Evolutionary conservation across 139 green algal genomes (phyloP).

Genomic region (Coelastrella sp.): DNA sequence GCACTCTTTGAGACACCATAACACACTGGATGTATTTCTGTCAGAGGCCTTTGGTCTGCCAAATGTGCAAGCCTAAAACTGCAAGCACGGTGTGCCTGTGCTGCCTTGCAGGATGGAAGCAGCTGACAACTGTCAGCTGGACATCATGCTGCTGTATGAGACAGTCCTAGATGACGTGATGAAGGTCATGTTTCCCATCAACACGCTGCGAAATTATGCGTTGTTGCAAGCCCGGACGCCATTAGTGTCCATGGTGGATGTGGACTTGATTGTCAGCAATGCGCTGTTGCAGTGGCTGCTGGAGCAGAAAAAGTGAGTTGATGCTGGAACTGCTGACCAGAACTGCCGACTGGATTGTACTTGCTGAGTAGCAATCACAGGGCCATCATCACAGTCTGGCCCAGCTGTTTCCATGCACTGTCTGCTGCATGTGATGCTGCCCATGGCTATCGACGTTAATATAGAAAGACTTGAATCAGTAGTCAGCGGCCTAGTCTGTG

Average conservation of each 20-base stretch:
- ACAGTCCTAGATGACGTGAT: conserved; percentile 53
- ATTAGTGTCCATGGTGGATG: conserved; percentile 66
- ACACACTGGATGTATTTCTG: too few species aligned
- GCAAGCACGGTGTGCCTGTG: background rate
- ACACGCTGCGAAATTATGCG: conserved; percentile 62
- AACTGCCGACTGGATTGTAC: too few species aligned
- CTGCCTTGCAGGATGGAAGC: conserved; percentile 50
- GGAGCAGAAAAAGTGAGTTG: conserved; percentile 19
- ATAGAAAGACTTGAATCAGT: too few species aligned
- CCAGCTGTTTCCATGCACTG: too few species aligned
- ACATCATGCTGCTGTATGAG: conserved; percentile 63
- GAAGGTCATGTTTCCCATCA: conserved; percentile 65
- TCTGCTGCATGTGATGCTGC: too few species aligned
- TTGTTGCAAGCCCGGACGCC: conserved; percentile 55
- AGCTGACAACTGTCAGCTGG: conserved; percentile 49
- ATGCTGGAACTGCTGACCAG: too few species aligned
- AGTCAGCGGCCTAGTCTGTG: too few species aligned
- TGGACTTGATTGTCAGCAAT: conserved; percentile 59
- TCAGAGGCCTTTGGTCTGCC: background rate
- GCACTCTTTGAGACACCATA: too few species aligned
- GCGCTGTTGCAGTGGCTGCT: conserved; percentile 40
- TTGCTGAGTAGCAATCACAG: too few species aligned
- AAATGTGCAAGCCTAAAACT: background rate
- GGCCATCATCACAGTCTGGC: too few species aligned
- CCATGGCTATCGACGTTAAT: too few species aligned